A percentile compares a stretch with the other conserved stretches of the same genome.
Conservation (phyloP, 1,284 basidiomycete genomes). For the Rhodotorula sp. region DNA sequence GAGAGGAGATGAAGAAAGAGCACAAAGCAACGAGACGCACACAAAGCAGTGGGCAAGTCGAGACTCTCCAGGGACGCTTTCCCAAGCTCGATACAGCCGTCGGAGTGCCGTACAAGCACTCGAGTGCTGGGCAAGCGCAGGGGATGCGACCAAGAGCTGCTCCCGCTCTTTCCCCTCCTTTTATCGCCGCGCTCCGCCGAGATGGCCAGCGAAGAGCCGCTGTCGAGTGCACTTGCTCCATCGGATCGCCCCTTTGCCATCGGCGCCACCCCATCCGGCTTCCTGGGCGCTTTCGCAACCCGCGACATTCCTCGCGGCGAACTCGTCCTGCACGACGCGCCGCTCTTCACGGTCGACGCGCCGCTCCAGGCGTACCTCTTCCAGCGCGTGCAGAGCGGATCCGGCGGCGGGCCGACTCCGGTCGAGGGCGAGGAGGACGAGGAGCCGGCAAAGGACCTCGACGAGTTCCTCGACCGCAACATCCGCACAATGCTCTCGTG, state of each 20-base stretch:
- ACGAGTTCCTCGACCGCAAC: conserved; percentile 31
- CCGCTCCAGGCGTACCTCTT: conserved; percentile 35
- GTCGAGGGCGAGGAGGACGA: conserved; percentile 35
- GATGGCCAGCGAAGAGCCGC: not conserved
- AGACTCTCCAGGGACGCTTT: too few species aligned
- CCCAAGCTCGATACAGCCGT: too few species aligned
- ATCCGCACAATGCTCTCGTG: conserved; percentile 22
- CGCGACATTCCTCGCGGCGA: conserved; percentile 27
- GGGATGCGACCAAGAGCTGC: not conserved
- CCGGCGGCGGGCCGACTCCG: conserved; percentile 28
- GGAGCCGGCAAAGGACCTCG: conserved; percentile 19
- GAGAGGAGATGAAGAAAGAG: too few species aligned
- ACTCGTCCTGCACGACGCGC: conserved; percentile 40
- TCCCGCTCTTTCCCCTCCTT: too few species aligned
- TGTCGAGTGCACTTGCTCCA: not conserved
- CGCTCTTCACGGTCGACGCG: conserved; percentile 42
- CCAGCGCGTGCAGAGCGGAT: conserved; percentile 17
- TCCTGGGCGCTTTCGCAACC: conserved; percentile 38
- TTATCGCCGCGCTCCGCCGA: not conserved
- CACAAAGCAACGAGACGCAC: too few species aligned
- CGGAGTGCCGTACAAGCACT: too few species aligned
- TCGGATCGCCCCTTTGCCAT: conserved; percentile 20
- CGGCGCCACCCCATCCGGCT: conserved; percentile 25
- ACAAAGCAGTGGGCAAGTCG: too few species aligned
- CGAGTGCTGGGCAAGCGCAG: too few species aligned